Conservation (phyloP, 352 stramenopile species). For the Pythium phragmiticola region DNA sequence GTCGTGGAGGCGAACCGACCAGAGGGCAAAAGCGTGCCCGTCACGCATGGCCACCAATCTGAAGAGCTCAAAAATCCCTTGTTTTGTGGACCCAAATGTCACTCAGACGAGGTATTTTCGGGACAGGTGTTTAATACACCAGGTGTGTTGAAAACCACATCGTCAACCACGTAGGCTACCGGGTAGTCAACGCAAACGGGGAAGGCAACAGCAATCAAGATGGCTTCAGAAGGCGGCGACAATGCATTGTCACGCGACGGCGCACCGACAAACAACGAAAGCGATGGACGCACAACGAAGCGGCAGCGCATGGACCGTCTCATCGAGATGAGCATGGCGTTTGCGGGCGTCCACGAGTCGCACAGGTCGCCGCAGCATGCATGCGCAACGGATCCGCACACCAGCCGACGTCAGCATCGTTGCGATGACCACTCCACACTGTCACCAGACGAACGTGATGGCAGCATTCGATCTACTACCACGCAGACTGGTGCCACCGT, state of each 20-base stretch:
- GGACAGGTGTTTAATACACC: conserved; percentile 17
- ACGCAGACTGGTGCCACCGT: not conserved
- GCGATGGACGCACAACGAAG: conserved; percentile 31
- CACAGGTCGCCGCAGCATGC: not conserved
- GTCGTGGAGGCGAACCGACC: not conserved
- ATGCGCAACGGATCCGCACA: not conserved
- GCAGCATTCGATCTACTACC: not conserved
- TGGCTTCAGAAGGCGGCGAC: conserved; percentile 8
- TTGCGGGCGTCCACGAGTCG: conserved; percentile 27
- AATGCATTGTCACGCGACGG: not conserved
- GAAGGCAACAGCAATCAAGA: not conserved
- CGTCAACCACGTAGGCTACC: conserved; percentile 1
- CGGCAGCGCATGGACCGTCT: conserved; percentile 53
- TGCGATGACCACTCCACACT: not conserved
- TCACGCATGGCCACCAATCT: conserved; percentile 13
- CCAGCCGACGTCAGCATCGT: not conserved
- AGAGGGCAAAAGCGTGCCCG: not conserved
- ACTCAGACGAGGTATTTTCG: not conserved
- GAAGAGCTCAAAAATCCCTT: conserved; percentile 4
- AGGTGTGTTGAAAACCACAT: conserved; percentile 5
- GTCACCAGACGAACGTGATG: not conserved
- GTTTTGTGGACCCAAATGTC: not conserved
- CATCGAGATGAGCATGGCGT: conserved; percentile 44
- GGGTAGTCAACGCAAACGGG: conserved; percentile 7
- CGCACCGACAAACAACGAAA: not conserved